phyloP scores from a whole-genome alignment of 441 rosid species.

The Populus trichocarpa region DNA sequence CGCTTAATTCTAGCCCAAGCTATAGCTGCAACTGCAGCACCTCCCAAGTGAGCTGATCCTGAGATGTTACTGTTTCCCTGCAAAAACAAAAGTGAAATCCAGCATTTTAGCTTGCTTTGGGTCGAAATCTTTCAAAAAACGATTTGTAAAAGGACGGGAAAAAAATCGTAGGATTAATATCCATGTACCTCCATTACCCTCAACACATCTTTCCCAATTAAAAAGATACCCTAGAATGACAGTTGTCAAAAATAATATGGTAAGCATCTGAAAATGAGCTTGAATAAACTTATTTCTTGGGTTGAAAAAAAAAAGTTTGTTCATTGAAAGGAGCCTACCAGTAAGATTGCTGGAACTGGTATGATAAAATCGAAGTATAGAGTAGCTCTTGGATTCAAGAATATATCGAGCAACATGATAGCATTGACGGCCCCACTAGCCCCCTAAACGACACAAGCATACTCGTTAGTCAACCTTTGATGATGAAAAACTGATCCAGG shows the following conservation, averaged over 20 bases:
- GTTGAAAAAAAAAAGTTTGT: neutral
- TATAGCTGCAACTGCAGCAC: slow-evolving; percentile 80
- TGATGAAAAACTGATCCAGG: neutral
- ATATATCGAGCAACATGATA: slow-evolving; percentile 79
- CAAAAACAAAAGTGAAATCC: slow-evolving; percentile 10
- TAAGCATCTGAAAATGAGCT: slow-evolving; percentile 5
- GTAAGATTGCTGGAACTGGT: slow-evolving; percentile 84
- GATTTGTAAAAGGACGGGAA: neutral
- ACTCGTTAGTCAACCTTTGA: neutral
- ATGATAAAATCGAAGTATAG: slow-evolving; percentile 60
- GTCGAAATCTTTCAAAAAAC: neutral
- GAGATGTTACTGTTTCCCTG: slow-evolving; percentile 78
- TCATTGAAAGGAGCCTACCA: slow-evolving; percentile 41
- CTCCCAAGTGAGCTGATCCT: slow-evolving; percentile 83
- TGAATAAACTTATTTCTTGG: neutral
- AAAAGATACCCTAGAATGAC: slow-evolving; percentile 61
- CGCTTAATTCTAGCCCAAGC: slow-evolving; percentile 58
- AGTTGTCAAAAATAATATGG: slow-evolving; percentile 8
- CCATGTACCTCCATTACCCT: slow-evolving; percentile 66
- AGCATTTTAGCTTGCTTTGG: neutral
- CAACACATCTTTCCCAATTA: slow-evolving; percentile 68
- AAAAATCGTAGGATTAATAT: neutral
- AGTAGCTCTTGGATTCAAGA: slow-evolving; percentile 71
- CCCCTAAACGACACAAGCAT: slow-evolving; percentile 40
- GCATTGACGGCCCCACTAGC: slow-evolving; percentile 96